Percentiles rank a stretch among this genome's conserved stretches.
These are phyloP conservation scores for Leccinum olivaceopallidum DNA, from an alignment of 768 basidiomycete genomes.

Conservation along the genomic window DNA sequence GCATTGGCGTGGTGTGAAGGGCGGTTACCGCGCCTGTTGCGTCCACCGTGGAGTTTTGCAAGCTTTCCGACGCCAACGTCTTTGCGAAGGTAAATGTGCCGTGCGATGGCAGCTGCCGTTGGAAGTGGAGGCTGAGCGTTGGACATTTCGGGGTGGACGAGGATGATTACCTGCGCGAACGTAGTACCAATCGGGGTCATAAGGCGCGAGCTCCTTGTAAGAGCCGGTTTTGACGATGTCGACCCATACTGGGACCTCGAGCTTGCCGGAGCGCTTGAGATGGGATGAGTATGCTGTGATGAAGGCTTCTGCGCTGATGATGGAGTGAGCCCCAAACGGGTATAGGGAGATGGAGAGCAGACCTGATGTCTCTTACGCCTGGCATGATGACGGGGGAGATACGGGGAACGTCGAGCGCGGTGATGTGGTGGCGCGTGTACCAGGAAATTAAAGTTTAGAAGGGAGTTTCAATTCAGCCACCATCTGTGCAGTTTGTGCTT, in stretches of 20 bases:
- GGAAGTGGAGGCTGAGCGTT: neutral
- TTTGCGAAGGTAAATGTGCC: constrained; percentile 99
- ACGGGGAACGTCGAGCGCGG: constrained; percentile 47
- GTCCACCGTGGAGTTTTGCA: constrained; percentile 94
- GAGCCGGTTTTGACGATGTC: constrained; percentile 98
- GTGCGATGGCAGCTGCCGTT: constrained; percentile 83
- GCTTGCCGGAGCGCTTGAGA: constrained; percentile 97
- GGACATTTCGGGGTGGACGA: neutral
- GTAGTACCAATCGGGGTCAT: constrained; percentile 99
- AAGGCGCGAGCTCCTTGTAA: constrained; percentile 97
- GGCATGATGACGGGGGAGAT: constrained; percentile 58
- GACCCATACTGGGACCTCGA: constrained; percentile 98
- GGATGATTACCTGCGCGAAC: constrained; percentile 84
- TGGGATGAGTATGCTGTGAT: constrained; percentile 94
- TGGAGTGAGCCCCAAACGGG: constrained; percentile 16
- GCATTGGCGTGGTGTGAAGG: constrained; percentile 91
- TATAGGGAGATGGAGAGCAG: constrained; percentile 7
- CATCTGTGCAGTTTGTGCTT: constrained; percentile 39
- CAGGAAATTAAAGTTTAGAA: constrained; percentile 32
- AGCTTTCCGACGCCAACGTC: constrained; percentile 93
- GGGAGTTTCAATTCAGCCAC: constrained; percentile 39
- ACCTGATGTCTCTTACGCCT: constrained; percentile 84
- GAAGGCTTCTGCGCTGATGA: constrained; percentile 83
- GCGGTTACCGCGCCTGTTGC: constrained; percentile 94
- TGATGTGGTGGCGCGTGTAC: constrained; percentile 48